A percentile compares a stretch with the other conserved stretches of the same genome.
Conservation (phyloP, 495 filamentous ascomycete genomes). For the Pseudevernia furfuracea region DNA sequence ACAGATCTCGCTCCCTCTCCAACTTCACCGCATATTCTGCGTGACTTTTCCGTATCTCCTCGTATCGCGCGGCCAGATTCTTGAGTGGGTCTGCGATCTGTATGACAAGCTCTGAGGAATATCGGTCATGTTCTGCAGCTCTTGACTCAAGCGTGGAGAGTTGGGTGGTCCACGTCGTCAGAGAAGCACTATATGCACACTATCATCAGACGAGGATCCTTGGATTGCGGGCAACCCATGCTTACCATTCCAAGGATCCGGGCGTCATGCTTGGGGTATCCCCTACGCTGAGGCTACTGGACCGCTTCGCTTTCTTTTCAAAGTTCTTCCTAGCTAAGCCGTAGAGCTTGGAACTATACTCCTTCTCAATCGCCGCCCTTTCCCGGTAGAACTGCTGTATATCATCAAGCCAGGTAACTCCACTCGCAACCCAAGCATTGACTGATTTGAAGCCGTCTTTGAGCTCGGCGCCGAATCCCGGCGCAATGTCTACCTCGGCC, state of each 20-base stretch:
- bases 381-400: slow-evolving; percentile 96
- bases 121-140: slow-evolving; percentile 82
- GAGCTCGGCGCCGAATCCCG: slow-evolving; percentile 81
- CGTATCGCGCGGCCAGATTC: slow-evolving; percentile 60
- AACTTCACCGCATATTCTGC: slow-evolving; percentile 80
- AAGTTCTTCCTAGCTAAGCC: slow-evolving; percentile 88
- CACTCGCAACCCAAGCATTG: slow-evolving; percentile 81
- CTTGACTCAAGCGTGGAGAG: slow-evolving; percentile 79
- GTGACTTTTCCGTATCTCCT: slow-evolving; percentile 89
- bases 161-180: slow-evolving; percentile 95
- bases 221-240: neutral
- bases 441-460: slow-evolving; percentile 97
- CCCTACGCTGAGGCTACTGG: slow-evolving; percentile 81
- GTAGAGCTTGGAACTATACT: slow-evolving; percentile 82
- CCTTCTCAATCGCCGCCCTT: slow-evolving; percentile 87
- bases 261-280: slow-evolving; percentile 90
- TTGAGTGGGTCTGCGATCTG: slow-evolving; percentile 83
- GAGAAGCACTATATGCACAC: slow-evolving; percentile 56
- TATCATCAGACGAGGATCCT: neutral
- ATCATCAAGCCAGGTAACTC: slow-evolving; percentile 92
- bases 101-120: slow-evolving; percentile 61
- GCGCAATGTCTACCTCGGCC: slow-evolving; percentile 65
- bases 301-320: slow-evolving; percentile 91
- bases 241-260: slow-evolving; percentile 81
- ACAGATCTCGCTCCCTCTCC: slow-evolving; percentile 76